Evolutionary conservation across 805 yeast species (phyloP).

Genomic region (Saccharomyces jurei): DNA sequence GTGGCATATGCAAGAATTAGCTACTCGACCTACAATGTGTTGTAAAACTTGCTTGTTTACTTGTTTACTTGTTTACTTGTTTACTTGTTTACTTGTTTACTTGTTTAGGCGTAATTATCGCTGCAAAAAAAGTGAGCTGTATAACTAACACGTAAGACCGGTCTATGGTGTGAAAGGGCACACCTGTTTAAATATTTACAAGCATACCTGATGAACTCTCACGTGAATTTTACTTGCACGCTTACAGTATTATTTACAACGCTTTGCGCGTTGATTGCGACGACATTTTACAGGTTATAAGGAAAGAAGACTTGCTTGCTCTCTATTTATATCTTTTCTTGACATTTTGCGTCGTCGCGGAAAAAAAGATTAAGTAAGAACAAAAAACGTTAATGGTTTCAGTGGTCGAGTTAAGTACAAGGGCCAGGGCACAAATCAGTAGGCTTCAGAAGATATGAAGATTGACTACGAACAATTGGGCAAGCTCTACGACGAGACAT

Average conservation of each 20-base stretch:
- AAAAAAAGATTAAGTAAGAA: neutral
- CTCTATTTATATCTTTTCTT: neutral
- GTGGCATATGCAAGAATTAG: neutral
- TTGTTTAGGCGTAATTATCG: no score
- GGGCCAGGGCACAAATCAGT: neutral
- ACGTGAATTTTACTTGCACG: no score
- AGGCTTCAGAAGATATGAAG: neutral
- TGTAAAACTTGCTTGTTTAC: no score
- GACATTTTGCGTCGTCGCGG: neutral
- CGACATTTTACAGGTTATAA: neutral
- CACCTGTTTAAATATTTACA: no score
- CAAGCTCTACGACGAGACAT: conserved; percentile 28
- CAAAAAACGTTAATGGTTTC: neutral
- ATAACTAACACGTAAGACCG: no score
- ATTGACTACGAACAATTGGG: conserved; percentile 6
- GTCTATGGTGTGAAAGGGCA: no score
- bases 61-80: no score
- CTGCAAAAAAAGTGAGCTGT: no score
- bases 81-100: no score
- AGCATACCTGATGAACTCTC: no score
- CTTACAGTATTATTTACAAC: neutral
- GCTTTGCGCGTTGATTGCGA: neutral
- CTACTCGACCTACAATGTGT: neutral
- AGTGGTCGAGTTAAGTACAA: neutral
- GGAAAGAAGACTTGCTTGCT: no score